Evolutionary conservation across 345 rosid species (phyloP).

Genomic region (Nasturtium officinale): DNA sequence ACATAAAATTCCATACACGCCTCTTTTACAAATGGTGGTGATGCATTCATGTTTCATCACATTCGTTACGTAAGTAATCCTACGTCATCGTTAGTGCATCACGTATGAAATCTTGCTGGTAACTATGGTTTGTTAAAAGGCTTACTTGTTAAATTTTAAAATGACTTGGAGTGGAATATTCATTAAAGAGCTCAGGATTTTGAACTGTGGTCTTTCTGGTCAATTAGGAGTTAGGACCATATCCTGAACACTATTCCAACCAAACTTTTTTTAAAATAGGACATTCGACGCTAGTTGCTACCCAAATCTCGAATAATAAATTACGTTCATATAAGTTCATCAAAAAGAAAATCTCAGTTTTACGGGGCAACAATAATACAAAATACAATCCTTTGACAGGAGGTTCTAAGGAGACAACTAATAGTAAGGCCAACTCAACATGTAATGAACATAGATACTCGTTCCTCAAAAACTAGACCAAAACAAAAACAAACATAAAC

Average conservation of each 20-base stretch:
- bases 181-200: background rate
- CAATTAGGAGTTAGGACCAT: conserved; percentile 1
- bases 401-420: background rate
- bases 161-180: background rate
- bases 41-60: conserved; percentile 3
- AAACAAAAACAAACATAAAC: background rate
- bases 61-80: conserved; percentile 11
- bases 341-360: background rate
- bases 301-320: background rate
- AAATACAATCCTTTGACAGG: background rate
- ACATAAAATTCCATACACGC: conserved; percentile 20
- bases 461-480: background rate
- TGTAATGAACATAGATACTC: background rate
- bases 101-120: background rate
- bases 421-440: background rate
- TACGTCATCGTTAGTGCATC: conserved; percentile 36
- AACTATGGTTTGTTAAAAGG: background rate
- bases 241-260: background rate
- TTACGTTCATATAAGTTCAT: background rate
- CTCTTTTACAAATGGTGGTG: conserved; percentile 14
- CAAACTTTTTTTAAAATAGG: background rate
- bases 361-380: background rate
- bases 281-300: too few relatives aligned
- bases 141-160: conserved; percentile 3
- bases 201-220: conserved; percentile 1